Conservation (phyloP, 768 basidiomycete genomes). For the Tulasnella sp. region DNA sequence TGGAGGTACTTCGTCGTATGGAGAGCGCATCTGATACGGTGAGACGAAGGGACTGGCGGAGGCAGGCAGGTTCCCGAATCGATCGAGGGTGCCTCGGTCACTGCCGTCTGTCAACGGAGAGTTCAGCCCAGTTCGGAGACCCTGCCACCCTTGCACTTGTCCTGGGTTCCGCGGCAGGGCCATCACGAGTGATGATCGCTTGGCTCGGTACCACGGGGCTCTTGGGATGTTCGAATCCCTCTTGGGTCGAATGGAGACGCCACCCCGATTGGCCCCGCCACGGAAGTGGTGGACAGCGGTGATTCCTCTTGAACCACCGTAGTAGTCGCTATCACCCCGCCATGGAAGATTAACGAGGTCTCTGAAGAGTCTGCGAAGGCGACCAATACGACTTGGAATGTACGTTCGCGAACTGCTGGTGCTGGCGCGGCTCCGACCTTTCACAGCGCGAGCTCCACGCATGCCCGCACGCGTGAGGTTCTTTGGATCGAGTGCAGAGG, state of each 20-base stretch:
- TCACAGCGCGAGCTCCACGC: not conserved
- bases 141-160: not conserved
- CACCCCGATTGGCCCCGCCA: conserved; percentile 16
- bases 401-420: conserved; percentile 24
- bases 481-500: not conserved
- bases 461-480: conserved; percentile 8
- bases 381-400: conserved; percentile 19
- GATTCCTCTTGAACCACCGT: conserved; percentile 15
- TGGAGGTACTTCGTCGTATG: conserved; percentile 14
- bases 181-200: not conserved
- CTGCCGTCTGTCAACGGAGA: conserved; percentile 31
- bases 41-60: conserved; percentile 28
- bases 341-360: conserved; percentile 26
- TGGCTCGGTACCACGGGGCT: conserved; percentile 32
- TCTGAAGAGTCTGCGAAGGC: conserved; percentile 6
- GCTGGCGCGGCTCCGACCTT: conserved; percentile 12
- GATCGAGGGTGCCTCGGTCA: conserved; percentile 22
- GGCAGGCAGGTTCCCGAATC: conserved; percentile 10
- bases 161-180: conserved; percentile 12
- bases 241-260: conserved; percentile 27
- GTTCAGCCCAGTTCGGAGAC: not conserved
- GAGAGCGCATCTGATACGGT: conserved; percentile 25
- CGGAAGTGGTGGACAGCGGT: conserved; percentile 24
- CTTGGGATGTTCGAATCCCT: conserved; percentile 30
- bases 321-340: conserved; percentile 28